A percentile compares a stretch with the other conserved stretches of the same genome.
Evolutionary conservation across 1,139 yeast genomes (phyloP).

Genomic region (Scheffersomyces titani): DNA sequence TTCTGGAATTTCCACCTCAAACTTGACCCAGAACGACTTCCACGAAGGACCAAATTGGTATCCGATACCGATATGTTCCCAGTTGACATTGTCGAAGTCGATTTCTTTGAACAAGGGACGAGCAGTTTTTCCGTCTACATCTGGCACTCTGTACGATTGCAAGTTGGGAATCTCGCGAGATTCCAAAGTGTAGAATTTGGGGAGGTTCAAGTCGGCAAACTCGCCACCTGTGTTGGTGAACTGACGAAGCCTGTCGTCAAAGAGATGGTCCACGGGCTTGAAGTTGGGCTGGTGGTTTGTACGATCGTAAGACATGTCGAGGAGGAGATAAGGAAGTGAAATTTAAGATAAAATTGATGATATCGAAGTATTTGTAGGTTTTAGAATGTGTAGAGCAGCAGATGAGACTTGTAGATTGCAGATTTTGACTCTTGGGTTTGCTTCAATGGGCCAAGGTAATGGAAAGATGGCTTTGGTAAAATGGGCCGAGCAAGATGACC

Average conservation of each 20-base stretch:
- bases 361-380: neutral
- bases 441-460: neutral
- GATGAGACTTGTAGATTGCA: neutral
- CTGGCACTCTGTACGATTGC: slow-evolving; percentile 67
- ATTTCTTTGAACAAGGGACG: slow-evolving; percentile 81
- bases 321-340: neutral
- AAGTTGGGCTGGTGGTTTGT: slow-evolving; percentile 69
- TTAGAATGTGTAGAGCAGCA: neutral
- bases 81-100: slow-evolving; percentile 42
- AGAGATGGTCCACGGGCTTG: slow-evolving; percentile 79
- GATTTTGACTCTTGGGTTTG: neutral
- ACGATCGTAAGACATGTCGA: slow-evolving; percentile 20
- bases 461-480: neutral
- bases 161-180: slow-evolving; percentile 53
- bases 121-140: slow-evolving; percentile 45
- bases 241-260: slow-evolving; percentile 77
- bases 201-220: slow-evolving; percentile 68
- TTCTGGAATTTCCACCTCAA: slow-evolving; percentile 61
- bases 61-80: slow-evolving; percentile 67
- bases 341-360: neutral
- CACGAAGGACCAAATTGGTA: slow-evolving; percentile 92
- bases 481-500: neutral
- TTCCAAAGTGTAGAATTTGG: slow-evolving; percentile 73
- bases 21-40: slow-evolving; percentile 94
- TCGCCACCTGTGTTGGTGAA: slow-evolving; percentile 74